Percentiles rank a stretch among this genome's conserved stretches.
phyloP scores from a whole-genome alignment of 2,329 filamentous ascomycete species.

The Cylindrodendrum hubeiense region DNA sequence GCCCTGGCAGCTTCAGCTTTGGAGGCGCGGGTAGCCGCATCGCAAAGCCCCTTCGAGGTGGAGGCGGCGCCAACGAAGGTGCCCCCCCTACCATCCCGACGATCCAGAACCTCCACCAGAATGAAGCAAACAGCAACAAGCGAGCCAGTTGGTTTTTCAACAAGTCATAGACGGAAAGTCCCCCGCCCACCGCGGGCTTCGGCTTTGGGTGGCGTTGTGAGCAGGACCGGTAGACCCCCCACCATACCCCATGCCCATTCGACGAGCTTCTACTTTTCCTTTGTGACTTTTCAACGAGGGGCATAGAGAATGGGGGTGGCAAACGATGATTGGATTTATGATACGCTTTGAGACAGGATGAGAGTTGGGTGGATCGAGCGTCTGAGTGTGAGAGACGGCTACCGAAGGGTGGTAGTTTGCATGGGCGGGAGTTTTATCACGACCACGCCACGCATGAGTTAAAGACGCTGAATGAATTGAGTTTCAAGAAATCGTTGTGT shows the following conservation, averaged over 20 bases:
- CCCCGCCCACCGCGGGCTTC: conserved; percentile 19
- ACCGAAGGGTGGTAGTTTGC: conserved; percentile 34
- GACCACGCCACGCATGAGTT: conserved; percentile 44
- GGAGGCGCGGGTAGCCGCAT: conserved; percentile 73
- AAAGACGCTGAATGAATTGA: conserved; percentile 48
- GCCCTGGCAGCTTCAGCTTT: conserved; percentile 79
- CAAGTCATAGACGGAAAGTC: conserved; percentile 59
- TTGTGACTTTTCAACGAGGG: conserved; percentile 38
- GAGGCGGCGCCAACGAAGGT: conserved; percentile 61
- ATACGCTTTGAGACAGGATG: conserved; percentile 40
- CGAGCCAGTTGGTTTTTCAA: conserved; percentile 82
- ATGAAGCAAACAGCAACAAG: conserved; percentile 69
- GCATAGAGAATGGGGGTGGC: conserved; percentile 42
- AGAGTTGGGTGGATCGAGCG: conserved; percentile 33
- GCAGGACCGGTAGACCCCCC: conserved; percentile 26
- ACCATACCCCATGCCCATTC: conserved; percentile 26
- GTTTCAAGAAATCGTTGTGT: conserved; percentile 32
- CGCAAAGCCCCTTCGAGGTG: conserved; percentile 76
- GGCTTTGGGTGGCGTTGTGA: conserved; percentile 44
- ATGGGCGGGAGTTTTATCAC: conserved; percentile 43
- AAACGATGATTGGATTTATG: conserved; percentile 48
- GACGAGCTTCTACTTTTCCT: conserved; percentile 35
- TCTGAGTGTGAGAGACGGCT: conserved; percentile 29
- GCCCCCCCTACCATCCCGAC: conserved; percentile 62
- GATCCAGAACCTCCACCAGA: conserved; percentile 70